phyloP scores from a whole-genome alignment of 2,329 filamentous ascomycete genomes.

The Cladosporium sp. region DNA sequence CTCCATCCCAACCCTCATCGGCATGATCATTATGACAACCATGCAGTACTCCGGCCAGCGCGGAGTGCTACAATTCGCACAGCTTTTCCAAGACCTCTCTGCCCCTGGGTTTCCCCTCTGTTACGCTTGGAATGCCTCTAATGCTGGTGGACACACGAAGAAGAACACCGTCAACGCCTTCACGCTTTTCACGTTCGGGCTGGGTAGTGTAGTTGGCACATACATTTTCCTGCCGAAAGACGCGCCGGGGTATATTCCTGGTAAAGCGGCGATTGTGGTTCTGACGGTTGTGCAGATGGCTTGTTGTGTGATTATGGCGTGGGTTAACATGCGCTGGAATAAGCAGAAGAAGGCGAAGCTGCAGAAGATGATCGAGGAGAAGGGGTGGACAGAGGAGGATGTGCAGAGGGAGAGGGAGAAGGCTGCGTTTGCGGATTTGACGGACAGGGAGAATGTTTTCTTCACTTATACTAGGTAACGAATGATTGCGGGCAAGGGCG shows the following conservation, averaged over 20 bases:
- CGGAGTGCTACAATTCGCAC: constrained; percentile 24
- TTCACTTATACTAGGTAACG: too few species aligned
- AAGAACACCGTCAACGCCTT: constrained; percentile 47
- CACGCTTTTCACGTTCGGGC: constrained; percentile 40
- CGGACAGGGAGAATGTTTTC: constrained; percentile 2
- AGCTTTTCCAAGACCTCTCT: constrained; percentile 22
- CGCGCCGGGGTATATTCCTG: constrained; percentile 34
- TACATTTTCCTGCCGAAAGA: constrained; percentile 42
- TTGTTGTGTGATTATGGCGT: constrained; percentile 28
- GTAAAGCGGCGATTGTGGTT: constrained; percentile 24
- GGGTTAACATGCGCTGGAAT: constrained; percentile 32
- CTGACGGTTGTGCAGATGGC: constrained; percentile 19
- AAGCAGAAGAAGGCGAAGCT: constrained; percentile 22
- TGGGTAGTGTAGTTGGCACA: constrained; percentile 44
- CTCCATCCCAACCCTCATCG: constrained; percentile 46
- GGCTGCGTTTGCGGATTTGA: constrained; percentile 20
- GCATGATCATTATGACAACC: constrained; percentile 37
- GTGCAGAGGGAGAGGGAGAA: constrained; percentile 25
- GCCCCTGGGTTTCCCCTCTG: constrained; percentile 34
- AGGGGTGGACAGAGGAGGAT: constrained; percentile 8
- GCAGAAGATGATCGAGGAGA: constrained; percentile 26
- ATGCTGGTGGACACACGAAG: constrained; percentile 48
- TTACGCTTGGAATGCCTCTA: constrained; percentile 44
- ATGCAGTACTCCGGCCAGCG: constrained; percentile 36
- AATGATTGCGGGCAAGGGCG: too few species aligned